Percentiles rank a stretch among this genome's conserved stretches.
These are phyloP conservation scores for Ascochyta clinopodiicola DNA, from an alignment of 2,329 filamentous ascomycete species.

Conservation along the genomic window DNA sequence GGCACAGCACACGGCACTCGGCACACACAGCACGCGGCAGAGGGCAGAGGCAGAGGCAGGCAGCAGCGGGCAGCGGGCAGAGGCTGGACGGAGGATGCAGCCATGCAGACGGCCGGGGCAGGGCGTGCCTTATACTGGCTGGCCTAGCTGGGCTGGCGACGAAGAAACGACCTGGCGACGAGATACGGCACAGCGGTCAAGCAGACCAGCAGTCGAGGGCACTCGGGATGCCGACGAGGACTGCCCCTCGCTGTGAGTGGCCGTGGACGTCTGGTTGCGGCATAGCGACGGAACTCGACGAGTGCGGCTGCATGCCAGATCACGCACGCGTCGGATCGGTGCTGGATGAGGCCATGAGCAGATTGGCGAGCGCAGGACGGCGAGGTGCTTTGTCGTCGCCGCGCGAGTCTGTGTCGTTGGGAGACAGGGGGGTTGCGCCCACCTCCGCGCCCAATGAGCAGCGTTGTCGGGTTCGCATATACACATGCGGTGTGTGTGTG, in stretches of 20 bases:
- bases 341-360: constrained; percentile 1
- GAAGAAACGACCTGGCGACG: constrained; percentile 29
- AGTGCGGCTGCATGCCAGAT: constrained; percentile 5
- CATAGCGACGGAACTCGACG: not conserved
- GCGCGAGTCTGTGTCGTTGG: not conserved
- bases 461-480: not conserved
- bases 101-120: constrained; percentile 2
- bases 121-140: constrained; percentile 11
- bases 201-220: not conserved
- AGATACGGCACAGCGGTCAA: constrained; percentile 5
- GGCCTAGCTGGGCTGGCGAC: not conserved
- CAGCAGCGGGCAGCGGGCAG: not conserved
- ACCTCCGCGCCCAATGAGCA: not conserved
- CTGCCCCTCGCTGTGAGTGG: not conserved
- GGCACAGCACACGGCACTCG: not conserved
- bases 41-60: not conserved
- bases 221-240: constrained; percentile 24
- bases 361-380: constrained; percentile 6
- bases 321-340: constrained; percentile 1
- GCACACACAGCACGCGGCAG: not conserved
- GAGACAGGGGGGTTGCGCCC: not conserved
- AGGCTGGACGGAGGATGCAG: not conserved
- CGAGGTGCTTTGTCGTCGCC: constrained; percentile 3
- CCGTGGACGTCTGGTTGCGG: not conserved
- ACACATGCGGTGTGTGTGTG: too few relatives aligned